Conservation (phyloP, 2,329 filamentous ascomycete species). For the Myriangium duriaei region DNA sequence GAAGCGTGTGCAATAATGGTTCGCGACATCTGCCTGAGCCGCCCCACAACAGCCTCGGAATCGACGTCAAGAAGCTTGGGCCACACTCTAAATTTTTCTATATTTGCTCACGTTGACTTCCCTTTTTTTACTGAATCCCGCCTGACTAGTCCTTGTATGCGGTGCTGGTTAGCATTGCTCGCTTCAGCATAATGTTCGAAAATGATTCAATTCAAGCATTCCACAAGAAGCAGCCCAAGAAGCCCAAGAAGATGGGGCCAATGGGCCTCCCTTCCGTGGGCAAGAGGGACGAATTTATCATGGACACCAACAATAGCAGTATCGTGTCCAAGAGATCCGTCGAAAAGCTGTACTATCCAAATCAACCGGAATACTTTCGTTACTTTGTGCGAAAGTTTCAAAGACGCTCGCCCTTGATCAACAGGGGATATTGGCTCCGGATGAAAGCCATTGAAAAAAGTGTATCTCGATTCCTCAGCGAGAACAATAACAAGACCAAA, state of each 20-base stretch:
- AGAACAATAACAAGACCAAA: constrained; percentile 45
- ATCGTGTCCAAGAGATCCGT: constrained; percentile 89
- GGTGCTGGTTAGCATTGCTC: too few relatives aligned
- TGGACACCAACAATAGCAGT: constrained; percentile 70
- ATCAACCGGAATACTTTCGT: constrained; percentile 71
- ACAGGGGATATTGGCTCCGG: constrained; percentile 77
- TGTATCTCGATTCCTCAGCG: constrained; percentile 59
- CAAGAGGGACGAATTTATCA: constrained; percentile 24
- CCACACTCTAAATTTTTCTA: constrained; percentile 1
- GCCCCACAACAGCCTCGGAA: too few relatives aligned
- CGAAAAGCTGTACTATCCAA: constrained; percentile 70
- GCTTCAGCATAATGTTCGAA: constrained; percentile 10
- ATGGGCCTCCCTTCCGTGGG: constrained; percentile 10
- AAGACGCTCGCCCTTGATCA: constrained; percentile 75
- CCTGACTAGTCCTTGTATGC: too few relatives aligned
- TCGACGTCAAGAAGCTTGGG: too few relatives aligned
- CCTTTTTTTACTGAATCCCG: too few relatives aligned
- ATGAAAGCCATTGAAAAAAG: constrained; percentile 70
- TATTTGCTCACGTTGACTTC: too few relatives aligned
- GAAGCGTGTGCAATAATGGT: too few relatives aligned
- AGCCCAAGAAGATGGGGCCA: constrained; percentile 8
- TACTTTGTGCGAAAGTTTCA: constrained; percentile 79
- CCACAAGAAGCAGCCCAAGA: constrained; percentile 5
- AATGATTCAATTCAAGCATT: constrained; percentile 9
- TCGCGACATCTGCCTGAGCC: too few relatives aligned